A percentile compares a stretch with the other conserved stretches of the same genome.
These are phyloP conservation scores for Colletotrichum sp. DNA, from an alignment of 2,329 filamentous ascomycete genomes.

Conservation along the genomic window DNA sequence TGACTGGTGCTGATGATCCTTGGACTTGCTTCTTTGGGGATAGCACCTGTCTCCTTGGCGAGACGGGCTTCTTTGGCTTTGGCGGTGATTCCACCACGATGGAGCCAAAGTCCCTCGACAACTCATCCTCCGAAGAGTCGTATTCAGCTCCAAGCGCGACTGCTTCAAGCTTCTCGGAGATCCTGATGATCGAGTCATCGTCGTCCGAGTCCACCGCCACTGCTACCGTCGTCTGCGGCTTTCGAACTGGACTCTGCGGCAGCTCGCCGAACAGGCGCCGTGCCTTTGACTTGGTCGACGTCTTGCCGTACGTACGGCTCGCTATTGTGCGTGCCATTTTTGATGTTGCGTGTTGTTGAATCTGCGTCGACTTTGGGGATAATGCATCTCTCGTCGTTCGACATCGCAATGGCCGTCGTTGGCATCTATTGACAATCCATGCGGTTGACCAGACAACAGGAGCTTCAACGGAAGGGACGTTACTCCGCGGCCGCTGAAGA, in stretches of 20 bases:
- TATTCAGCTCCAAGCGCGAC: conserved; percentile 30
- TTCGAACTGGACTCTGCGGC: conserved; percentile 53
- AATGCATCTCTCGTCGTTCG: background rate
- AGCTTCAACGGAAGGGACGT: background rate
- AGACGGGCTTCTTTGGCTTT: background rate
- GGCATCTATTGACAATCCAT: conserved; percentile 10
- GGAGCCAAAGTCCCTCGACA: background rate
- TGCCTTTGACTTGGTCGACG: conserved; percentile 49
- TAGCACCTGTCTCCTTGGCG: background rate
- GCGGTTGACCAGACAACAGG: conserved; percentile 7
- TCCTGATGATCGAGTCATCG: conserved; percentile 28
- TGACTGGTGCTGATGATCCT: background rate
- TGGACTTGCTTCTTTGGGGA: background rate
- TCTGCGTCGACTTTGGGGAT: background rate
- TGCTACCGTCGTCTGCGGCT: conserved; percentile 10
- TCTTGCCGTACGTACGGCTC: conserved; percentile 57
- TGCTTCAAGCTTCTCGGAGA: conserved; percentile 39
- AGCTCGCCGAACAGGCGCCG: conserved; percentile 57
- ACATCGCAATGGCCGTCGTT: background rate
- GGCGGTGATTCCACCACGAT: background rate
- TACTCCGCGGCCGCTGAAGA: background rate
- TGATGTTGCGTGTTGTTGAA: background rate
- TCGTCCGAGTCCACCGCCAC: background rate
- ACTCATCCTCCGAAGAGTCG: conserved; percentile 18
- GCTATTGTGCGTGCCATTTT: conserved; percentile 51